Base-by-base conservation (phyloP, 1,284 basidiomycete genomes). In the Kwoniella shivajii region DNA sequence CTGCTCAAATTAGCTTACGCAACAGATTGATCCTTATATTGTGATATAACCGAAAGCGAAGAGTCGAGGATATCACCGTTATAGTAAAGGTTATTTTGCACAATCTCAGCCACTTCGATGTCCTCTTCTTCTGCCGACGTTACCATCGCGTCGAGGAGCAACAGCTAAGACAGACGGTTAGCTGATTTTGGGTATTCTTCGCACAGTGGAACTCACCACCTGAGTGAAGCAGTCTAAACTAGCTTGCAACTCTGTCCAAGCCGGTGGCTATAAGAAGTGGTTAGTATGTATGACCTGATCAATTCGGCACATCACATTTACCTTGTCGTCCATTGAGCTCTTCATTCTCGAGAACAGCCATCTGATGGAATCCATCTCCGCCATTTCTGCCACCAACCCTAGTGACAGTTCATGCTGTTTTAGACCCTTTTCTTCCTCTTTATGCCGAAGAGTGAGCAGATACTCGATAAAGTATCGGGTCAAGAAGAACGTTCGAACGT, bases 211-310 rank as follows among this genome's bases (percentile, higher is more conserved):
- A 64, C 80, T 63, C 41, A 82, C 82, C 45, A 95, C 81, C 66
- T 95, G 91, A 6, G 90, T 91, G 60, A 96, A 85, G 76, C 91
- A 94, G 68, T 94, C 89, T 65, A 95, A 85, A 42, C 90, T 90
- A n/a, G 91, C 90, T 75, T 96, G 90, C 30, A 97, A 81, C 71
- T 95, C 92, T n/a, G 85, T 89, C 91, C 90, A 94, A 54, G 86
- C 81, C 68, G 90, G 90, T 30, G 92, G 92, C 88, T 92, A 66
- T 39, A 53, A 16, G 14, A 16, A 41, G 10, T 33, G 9, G 13
- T 7, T n/a, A 30, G 33, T 5, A 45, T 42, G 9, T 29, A 14
- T 34, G 0, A 1, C 38, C 16, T 49, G 51, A 43, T 55, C 24
- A 46, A 47, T n/a, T 38, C 33, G 54, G 42, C 5, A 37, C 37